Conservation (phyloP, 2,329 filamentous ascomycete species). For the Botrytis squamosa region DNA sequence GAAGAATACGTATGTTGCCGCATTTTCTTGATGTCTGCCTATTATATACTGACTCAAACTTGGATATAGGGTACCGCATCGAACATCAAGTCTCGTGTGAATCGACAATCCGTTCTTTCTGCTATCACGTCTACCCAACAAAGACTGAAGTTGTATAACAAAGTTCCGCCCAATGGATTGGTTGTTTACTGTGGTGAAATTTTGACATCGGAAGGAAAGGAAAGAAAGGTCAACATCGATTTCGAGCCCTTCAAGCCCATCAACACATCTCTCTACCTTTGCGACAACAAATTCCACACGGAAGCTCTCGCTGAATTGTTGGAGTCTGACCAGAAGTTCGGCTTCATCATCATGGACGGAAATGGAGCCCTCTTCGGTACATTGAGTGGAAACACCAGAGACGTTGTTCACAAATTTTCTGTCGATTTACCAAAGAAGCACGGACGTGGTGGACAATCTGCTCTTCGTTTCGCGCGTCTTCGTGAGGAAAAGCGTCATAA, state of each 20-base stretch:
- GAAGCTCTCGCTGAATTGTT: constrained; percentile 95
- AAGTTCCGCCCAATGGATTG: constrained; percentile 94
- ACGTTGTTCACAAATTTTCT: constrained; percentile 95
- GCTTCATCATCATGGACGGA: constrained; percentile 99
- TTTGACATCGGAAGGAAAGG: constrained; percentile 96
- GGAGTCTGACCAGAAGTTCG: constrained; percentile 98
- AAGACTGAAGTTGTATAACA: constrained; percentile 97
- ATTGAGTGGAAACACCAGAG: constrained; percentile 93
- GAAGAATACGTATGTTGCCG: constrained; percentile 85
- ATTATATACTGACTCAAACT: constrained; percentile 8
- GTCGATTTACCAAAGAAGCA: constrained; percentile 99
- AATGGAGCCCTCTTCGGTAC: constrained; percentile 98
- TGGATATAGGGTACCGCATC: constrained; percentile 84
- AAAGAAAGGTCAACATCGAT: constrained; percentile 99
- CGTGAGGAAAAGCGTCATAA: constrained; percentile 99
- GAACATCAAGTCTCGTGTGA: constrained; percentile 99
- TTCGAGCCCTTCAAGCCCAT: constrained; percentile 99
- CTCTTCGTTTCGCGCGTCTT: constrained; percentile 97
- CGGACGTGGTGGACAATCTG: constrained; percentile 99
- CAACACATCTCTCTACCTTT: constrained; percentile 98
- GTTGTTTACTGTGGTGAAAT: constrained; percentile 99
- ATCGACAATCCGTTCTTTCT: constrained; percentile 94
- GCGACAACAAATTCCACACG: constrained; percentile 99
- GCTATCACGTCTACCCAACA: constrained; percentile 99
- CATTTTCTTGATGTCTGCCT: constrained; percentile 21